Conservation (phyloP, 2,329 filamentous ascomycete genomes). For the Phaeoacremonium minimum region DNA sequence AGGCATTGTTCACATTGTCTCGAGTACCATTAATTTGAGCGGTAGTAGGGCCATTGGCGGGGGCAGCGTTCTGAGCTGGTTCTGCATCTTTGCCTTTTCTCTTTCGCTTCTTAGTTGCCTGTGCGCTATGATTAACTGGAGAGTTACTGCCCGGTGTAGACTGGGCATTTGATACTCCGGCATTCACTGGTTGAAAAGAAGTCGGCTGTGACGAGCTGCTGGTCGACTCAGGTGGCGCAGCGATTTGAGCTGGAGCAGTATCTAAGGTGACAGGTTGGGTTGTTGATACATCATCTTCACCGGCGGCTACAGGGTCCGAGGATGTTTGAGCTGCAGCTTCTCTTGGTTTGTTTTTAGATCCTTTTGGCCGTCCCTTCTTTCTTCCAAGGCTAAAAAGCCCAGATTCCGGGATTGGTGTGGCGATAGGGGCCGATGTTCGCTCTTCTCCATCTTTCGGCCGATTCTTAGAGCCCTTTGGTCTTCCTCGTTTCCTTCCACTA, state of each 20-base stretch:
- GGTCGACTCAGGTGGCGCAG: too few species aligned
- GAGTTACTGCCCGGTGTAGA: conserved; percentile 1
- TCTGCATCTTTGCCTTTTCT: conserved; percentile 16
- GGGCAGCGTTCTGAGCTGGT: conserved; percentile 1
- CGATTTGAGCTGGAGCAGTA: too few species aligned
- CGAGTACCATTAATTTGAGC: too few species aligned
- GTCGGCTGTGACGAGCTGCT: too few species aligned
- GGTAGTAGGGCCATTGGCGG: too few species aligned
- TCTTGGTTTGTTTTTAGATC: conserved; percentile 38
- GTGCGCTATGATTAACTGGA: conserved; percentile 1
- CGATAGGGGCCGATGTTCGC: too few species aligned
- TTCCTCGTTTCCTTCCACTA: conserved; percentile 33
- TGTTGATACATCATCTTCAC: too few species aligned
- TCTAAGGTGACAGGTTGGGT: too few species aligned
- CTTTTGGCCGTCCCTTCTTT: conserved; percentile 36
- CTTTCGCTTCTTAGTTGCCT: conserved; percentile 22
- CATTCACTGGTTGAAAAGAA: conserved; percentile 8
- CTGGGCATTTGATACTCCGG: neutral
- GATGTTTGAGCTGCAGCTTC: conserved; percentile 5
- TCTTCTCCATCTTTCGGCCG: conserved; percentile 36
- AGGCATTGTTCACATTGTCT: too few species aligned
- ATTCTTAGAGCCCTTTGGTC: conserved; percentile 50
- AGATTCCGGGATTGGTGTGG: too few species aligned
- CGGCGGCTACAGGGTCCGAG: too few species aligned
- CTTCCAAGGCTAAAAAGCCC: conserved; percentile 8